Conservation (phyloP, 139 green algal genomes). For the Chlorella sorokiniana region DNA sequence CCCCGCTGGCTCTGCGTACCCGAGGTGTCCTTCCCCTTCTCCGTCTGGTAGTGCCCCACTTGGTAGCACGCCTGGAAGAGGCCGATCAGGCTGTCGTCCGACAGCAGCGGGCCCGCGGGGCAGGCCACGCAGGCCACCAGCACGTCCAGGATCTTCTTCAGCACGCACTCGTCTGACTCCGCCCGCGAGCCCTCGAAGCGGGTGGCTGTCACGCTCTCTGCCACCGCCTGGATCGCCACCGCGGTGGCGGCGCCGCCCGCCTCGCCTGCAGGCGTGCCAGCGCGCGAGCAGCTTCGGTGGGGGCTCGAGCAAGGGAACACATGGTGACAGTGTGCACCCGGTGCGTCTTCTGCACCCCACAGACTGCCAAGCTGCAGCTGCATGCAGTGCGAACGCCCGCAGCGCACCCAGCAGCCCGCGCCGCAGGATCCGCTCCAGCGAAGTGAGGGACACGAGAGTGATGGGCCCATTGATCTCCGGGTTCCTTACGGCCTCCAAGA, state of each 20-base stretch:
- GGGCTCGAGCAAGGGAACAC: too few species aligned
- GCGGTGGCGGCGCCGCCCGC: slow-evolving; percentile 42
- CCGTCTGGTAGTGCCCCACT: slow-evolving; percentile 78
- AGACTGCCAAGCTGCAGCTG: neutral
- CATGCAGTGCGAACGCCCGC: neutral
- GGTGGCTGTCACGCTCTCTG: slow-evolving; percentile 89
- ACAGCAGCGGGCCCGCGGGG: slow-evolving; percentile 53
- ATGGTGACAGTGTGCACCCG: neutral
- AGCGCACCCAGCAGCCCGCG: slow-evolving; percentile 69
- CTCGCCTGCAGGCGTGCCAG: slow-evolving; percentile 49
- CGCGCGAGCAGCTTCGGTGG: too few species aligned
- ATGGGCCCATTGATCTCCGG: slow-evolving; percentile 91
- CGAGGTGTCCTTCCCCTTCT: slow-evolving; percentile 52
- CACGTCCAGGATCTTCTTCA: slow-evolving; percentile 94
- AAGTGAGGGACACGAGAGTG: slow-evolving; percentile 84
- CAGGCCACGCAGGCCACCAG: slow-evolving; percentile 69
- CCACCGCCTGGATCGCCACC: slow-evolving; percentile 80
- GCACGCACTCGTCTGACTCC: slow-evolving; percentile 92
- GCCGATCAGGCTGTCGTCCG: slow-evolving; percentile 74
- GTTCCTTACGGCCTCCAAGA: slow-evolving; percentile 87
- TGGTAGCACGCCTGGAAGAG: slow-evolving; percentile 80
- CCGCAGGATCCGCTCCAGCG: slow-evolving; percentile 80
- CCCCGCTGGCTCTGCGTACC: neutral
- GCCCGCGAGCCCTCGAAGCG: slow-evolving; percentile 93
- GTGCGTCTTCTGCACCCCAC: neutral